Percentiles rank a stretch among this genome's conserved stretches.
Evolutionary conservation across 805 yeast species (phyloP).

Genomic region (Metschnikowia peoriensis): DNA sequence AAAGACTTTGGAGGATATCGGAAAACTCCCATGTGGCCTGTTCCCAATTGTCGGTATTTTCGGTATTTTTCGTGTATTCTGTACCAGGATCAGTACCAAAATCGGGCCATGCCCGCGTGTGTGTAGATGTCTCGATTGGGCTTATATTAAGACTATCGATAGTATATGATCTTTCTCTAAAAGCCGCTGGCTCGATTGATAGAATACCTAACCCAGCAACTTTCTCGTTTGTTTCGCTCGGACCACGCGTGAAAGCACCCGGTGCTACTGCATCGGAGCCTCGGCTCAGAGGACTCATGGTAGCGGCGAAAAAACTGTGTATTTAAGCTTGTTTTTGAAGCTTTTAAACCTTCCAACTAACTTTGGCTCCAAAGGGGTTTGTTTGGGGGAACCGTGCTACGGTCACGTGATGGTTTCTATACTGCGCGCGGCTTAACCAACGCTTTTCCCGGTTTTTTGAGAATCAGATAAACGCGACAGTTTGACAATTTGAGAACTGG

Average conservation of each 20-base stretch:
- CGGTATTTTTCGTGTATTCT: neutral
- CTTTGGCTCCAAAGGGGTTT: neutral
- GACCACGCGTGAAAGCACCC: neutral
- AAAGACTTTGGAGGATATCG: slow-evolving; percentile 55
- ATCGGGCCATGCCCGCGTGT: neutral
- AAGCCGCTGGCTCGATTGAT: slow-evolving; percentile 7
- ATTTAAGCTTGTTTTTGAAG: neutral
- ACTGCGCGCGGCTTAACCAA: no score
- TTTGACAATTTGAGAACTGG: no score
- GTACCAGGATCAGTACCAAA: neutral
- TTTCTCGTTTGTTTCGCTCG: neutral
- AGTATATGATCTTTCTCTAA: slow-evolving; percentile 16
- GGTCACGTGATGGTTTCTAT: no score
- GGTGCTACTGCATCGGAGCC: neutral
- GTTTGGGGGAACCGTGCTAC: neutral
- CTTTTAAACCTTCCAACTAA: neutral
- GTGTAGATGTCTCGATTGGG: slow-evolving; percentile 16
- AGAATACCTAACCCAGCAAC: slow-evolving; percentile 11
- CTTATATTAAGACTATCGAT: slow-evolving; percentile 20
- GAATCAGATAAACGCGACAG: no score
- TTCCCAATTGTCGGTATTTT: slow-evolving; percentile 9
- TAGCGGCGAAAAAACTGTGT: neutral
- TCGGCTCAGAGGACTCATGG: neutral
- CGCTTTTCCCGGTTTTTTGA: no score
- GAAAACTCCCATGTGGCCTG: slow-evolving; percentile 57